Base-by-base conservation (phyloP, 768 basidiomycete genomes). In the Dacryopinax primogenitus region DNA sequence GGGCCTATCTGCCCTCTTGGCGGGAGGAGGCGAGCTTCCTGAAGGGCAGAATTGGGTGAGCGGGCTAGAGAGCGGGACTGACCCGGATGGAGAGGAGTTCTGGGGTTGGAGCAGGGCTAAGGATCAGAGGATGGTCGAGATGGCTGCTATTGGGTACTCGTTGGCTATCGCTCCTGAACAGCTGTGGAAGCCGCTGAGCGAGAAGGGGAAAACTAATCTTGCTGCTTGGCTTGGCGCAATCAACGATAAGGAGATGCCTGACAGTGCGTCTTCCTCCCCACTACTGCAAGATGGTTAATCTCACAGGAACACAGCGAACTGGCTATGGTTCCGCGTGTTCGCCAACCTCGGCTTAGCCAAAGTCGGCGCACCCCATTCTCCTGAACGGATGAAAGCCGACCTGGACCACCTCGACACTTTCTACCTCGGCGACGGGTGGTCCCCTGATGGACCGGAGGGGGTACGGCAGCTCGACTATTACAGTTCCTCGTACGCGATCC, bases 91-190 rank as follows among this genome's bases (percentile, higher is more conserved):
- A 63, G 77, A 79, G 1, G 88, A 89, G 75, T 88, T 86, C 73
- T 90, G 87, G 87, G 87, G 87, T 1, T 74, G 81, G 66, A 87
- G 87, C 79, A 79, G 82, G 65, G 82, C 86, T 70, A 86, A 83
- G 73, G 87, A 88, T 73, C 87, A 89, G 73, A 76, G 87, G 39
- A 90, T 89, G 88, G 88, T 89, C 1, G 88, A 88, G 72, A 88
- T 87, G 75, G 84, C 84, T 65, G 83, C 87, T 1, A 84, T 88
- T 68, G 87, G 86, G 2, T 90, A 85, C 72, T 78, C 85, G 0
- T 77, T 90, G 41, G 80, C 86, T 11, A 81, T 86, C 21, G 84
- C 84, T 1, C 79, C 80, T 35, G 82, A 87, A 68, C 77, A 83
- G 65, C 73, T 89, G 21, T 88, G 84, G 82, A 81, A 85, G 70